Conservation (phyloP, 2,329 filamentous ascomycete species). For the Aspergillus hiratsukae region DNA sequence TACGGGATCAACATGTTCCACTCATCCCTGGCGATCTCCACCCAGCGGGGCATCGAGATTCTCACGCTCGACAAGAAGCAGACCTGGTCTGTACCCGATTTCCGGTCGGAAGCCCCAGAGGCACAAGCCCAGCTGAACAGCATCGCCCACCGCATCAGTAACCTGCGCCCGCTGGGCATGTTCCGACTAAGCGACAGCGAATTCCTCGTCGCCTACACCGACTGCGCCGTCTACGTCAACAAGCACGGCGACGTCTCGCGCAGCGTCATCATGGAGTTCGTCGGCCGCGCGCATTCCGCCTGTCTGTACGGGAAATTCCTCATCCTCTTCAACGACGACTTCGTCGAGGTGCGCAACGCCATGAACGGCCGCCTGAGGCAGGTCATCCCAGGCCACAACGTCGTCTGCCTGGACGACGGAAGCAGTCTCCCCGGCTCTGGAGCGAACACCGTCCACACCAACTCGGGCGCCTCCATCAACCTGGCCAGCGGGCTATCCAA, state of each 20-base stretch:
- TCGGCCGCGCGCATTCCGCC: conserved; percentile 82
- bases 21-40: conserved; percentile 85
- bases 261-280: conserved; percentile 96
- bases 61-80: conserved; percentile 96
- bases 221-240: conserved; percentile 96
- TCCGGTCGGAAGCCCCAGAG: conserved; percentile 58
- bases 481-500: conserved; percentile 28
- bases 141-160: conserved; percentile 77
- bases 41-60: conserved; percentile 88
- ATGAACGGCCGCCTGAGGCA: conserved; percentile 91
- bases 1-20: conserved; percentile 96
- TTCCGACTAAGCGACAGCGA: conserved; percentile 89
- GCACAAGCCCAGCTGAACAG: conserved; percentile 63
- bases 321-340: conserved; percentile 90
- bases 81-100: conserved; percentile 86
- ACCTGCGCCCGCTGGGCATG: conserved; percentile 88
- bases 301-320: conserved; percentile 90
- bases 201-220: conserved; percentile 89
- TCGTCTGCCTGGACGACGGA: conserved; percentile 85
- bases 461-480: conserved; percentile 20
- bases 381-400: conserved; percentile 87
- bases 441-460: conserved; percentile 43
- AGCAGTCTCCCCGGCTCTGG: conserved; percentile 34
- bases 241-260: conserved; percentile 95
- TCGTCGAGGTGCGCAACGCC: conserved; percentile 94